Evolutionary conservation across 2,329 filamentous ascomycete genomes (phyloP), one percentile per base, ranked within the genome.

Genomic region (Phyllosticta citribraziliensis): DNA sequence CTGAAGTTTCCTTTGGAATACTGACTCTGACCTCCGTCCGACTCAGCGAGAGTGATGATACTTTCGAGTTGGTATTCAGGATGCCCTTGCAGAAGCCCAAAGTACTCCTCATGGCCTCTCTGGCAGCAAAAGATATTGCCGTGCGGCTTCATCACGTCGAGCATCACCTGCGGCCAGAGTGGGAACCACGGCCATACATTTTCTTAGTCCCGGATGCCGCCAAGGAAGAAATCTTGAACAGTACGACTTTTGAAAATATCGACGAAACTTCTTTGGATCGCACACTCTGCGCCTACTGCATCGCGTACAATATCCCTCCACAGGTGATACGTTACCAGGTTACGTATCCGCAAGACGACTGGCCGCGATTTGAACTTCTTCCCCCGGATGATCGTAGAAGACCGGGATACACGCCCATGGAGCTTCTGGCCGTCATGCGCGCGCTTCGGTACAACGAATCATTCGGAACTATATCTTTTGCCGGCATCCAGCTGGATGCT

Each of bases 361-460:
- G 80, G 30, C 87, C 87, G 5, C 82, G 82, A 40, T 89, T 89
- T 68, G 80, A 81, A 64, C 77, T 89, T 9, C 76, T 87, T 8
- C 80, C 79, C 20, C 84, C 86, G 2, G 77, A 79, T 20, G 77
- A 78, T 55, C 73, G 77, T 8, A 51, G 50, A 27, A 51, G 53
- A 10, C 51, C 74, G 12, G 79, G 80, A 47, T 89, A 89, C 67
- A 80, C 77, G 2, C 75, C 79, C 4, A 70, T 85, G 24, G 87
- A 89, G 68, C 73, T 89, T n/a, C 78, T 89, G 30, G 85, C 87
- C 4, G 80, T 89, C n/a, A 81, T 88, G 77, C 80, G 86, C 63
- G 80, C 87, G 10, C 71, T 89, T 58, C 82, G 87, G 51, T 89
- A 88, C 71, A 89, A 89, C 67, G 85, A 89, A 67, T 81, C 79